Base-by-base conservation (phyloP, 495 filamentous ascomycete species). In the Clohesyomyces aquaticus region DNA sequence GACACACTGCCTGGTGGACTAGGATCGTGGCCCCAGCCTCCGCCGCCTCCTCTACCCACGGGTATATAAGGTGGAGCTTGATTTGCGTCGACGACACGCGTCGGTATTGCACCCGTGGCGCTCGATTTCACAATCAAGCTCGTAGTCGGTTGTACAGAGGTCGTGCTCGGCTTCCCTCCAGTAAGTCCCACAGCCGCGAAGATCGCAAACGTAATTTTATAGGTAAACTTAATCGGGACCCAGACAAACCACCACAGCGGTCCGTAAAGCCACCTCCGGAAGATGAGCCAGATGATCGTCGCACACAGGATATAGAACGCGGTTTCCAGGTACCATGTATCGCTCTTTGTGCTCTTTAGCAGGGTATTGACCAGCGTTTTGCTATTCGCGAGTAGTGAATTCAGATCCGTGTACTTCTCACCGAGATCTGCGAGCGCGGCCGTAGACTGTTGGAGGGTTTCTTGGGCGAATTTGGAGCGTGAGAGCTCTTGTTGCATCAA, bases 311-410 rank as follows among this genome's bases (percentile, higher is more conserved):
- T 76, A 67, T 91, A 92, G 65, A 98, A 87, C 0, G 93, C 87
- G 19, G 87, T 93, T 75, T 91, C 86, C 26, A 97, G 82, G 69
- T 99, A 99, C 94, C 94, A 99, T 2, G 91, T 94, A 74, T 98
- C 94, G 42, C 87, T 92, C 78, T 97, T 97, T 71, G 93, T 90
- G 28, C 89, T 91, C 67, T 85, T 85, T 32, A 97, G 78, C 48
- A 99, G 77, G 23, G 89, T 90, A 16, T 83, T 83, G 11, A 97
- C 83, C 16, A 99, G 82, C 59, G 84, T 87, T 59, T 86, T 82
- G 19, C 87, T 89, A 35, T 82, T 87, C 0, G 84, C 78, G 25
- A 99, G 78, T 57, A 98, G 78, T 27, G 82, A 82, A 67, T 93
- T 91, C 16, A 98, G 83, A 26, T 82, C 82, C 32, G 78, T 85